These are phyloP conservation scores for Sporothrix brunneoviolacea DNA, from an alignment of 2,329 filamentous ascomycete genomes.

Conservation along the genomic window DNA sequence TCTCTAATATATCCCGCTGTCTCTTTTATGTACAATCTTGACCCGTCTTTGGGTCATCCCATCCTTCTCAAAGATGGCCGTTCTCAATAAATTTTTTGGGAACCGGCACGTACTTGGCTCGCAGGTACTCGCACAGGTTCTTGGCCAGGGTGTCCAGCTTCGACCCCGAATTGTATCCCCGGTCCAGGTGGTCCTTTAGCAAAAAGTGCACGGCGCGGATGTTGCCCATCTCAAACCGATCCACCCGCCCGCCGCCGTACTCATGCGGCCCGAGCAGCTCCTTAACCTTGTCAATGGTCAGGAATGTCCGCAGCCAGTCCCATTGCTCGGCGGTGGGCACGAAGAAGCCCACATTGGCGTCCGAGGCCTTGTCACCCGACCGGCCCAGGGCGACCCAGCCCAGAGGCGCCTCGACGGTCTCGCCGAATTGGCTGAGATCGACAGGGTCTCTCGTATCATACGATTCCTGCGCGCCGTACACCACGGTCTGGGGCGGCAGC, in stretches of 20 bases:
- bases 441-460: constrained; percentile 9
- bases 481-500: constrained; percentile 3
- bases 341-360: constrained; percentile 31
- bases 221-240: constrained; percentile 39
- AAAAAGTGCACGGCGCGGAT: constrained; percentile 26
- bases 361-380: constrained; percentile 29
- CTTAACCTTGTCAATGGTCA: constrained; percentile 31
- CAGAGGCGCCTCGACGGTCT: constrained; percentile 8
- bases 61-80: neutral
- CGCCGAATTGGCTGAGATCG: constrained; percentile 1
- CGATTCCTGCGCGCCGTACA: constrained; percentile 8
- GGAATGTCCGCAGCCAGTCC: constrained; percentile 30
- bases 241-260: constrained; percentile 28
- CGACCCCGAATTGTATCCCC: constrained; percentile 41
- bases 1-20: no score
- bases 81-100: constrained; percentile 13
- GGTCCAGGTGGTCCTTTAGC: constrained; percentile 38
- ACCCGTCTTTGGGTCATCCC: neutral
- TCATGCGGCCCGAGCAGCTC: constrained; percentile 38
- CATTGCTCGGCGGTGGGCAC: constrained; percentile 32
- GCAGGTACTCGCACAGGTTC: constrained; percentile 38
- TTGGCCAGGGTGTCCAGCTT: constrained; percentile 46
- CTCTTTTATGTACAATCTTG: neutral
- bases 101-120: constrained; percentile 12
- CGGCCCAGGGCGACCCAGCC: constrained; percentile 15